These are phyloP conservation scores for Oryza officinalis DNA, from an alignment of 176 grass and related monocot species.

Conservation along the genomic window DNA sequence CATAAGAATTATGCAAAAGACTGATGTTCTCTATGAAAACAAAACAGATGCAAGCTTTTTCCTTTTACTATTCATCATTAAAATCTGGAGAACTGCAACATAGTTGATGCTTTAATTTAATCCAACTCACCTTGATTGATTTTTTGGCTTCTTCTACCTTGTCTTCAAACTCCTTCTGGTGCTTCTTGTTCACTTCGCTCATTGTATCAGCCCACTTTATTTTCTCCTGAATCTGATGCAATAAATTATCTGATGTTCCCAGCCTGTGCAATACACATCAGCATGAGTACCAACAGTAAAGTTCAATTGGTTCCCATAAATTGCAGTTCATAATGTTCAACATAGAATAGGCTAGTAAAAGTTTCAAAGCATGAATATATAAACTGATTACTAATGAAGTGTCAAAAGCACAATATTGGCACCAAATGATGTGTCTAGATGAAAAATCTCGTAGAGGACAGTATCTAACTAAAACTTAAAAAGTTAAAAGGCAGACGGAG, in stretches of 20 bases:
- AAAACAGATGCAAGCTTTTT: not conserved
- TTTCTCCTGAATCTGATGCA: constrained; percentile 98
- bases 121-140: constrained; percentile 89
- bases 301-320: not conserved
- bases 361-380: not conserved
- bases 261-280: constrained; percentile 49
- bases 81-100: not conserved
- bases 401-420: not conserved
- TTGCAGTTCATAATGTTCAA: not conserved
- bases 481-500: too few species aligned
- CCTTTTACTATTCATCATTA: not conserved
- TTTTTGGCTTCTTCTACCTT: constrained; percentile 96
- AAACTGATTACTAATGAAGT: not conserved
- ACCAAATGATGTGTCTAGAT: not conserved
- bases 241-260: constrained; percentile 82
- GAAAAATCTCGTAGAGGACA: not conserved
- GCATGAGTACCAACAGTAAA: constrained; percentile 26
- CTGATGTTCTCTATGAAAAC: not conserved
- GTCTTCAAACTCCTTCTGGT: constrained; percentile 93
- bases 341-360: not conserved
- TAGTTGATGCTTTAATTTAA: constrained; percentile 3
- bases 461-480: not conserved
- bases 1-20: not conserved
- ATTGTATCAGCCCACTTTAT: constrained; percentile 98
- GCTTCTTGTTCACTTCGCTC: constrained; percentile 80